Percentiles rank a stretch among this genome's conserved stretches.
These are phyloP conservation scores for Ustilago sp. DNA, from an alignment of 1,284 basidiomycete genomes.

Conservation along the genomic window DNA sequence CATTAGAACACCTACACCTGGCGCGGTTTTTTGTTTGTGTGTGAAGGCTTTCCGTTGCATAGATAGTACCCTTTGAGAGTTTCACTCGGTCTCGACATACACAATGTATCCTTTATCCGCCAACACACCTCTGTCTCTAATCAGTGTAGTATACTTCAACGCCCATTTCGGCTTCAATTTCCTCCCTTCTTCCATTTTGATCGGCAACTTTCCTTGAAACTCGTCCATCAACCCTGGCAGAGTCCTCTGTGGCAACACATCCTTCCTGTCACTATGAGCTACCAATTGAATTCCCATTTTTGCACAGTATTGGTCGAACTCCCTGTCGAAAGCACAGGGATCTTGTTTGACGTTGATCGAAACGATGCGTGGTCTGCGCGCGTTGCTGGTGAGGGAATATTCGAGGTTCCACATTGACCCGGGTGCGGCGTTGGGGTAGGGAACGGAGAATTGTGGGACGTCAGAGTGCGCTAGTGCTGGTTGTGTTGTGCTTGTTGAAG, in stretches of 20 bases:
- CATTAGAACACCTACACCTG: not conserved
- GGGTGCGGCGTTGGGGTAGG: not conserved
- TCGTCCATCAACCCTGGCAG: conserved; percentile 55
- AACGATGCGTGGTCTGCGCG: conserved; percentile 46
- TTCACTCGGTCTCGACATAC: conserved; percentile 20
- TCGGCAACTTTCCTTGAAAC: conserved; percentile 48
- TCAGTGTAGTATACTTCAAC: conserved; percentile 60
- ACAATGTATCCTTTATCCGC: conserved; percentile 59
- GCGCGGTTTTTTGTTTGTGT: not conserved
- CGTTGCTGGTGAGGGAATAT: conserved; percentile 31
- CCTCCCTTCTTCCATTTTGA: conserved; percentile 11
- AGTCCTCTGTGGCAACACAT: conserved; percentile 52
- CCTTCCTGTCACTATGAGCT: conserved; percentile 51
- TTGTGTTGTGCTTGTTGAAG: conserved; percentile 20
- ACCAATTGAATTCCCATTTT: conserved; percentile 51
- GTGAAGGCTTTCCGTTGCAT: conserved; percentile 1
- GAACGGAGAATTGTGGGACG: conserved; percentile 11
- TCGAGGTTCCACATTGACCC: conserved; percentile 38
- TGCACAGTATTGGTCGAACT: conserved; percentile 53
- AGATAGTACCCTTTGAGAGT: no score
- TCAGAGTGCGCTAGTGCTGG: conserved; percentile 14
- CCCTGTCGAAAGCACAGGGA: conserved; percentile 48
- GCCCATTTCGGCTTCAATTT: conserved; percentile 52
- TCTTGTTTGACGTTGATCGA: conserved; percentile 60
- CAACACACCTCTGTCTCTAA: conserved; percentile 58